Conservation (phyloP, 345 rosid genomes). For the Gossypium longicalyx region DNA sequence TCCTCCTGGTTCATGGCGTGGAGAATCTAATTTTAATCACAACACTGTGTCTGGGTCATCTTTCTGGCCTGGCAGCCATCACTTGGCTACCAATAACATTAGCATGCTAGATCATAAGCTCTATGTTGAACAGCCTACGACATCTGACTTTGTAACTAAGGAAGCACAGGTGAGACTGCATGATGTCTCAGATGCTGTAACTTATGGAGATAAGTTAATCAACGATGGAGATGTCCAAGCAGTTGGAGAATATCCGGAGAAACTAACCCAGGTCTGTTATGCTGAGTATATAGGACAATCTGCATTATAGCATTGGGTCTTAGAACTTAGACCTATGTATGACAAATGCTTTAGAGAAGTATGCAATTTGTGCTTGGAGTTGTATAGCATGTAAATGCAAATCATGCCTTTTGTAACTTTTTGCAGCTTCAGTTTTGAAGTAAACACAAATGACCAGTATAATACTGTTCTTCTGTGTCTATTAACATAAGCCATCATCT, state of each 20-base stretch:
- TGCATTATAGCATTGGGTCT: conserved; percentile 3
- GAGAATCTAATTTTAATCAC: conserved; percentile 29
- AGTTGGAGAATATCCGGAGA: conserved; percentile 22
- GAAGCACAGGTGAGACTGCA: conserved; percentile 31
- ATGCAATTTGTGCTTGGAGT: neutral
- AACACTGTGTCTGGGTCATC: conserved; percentile 24
- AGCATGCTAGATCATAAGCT: conserved; percentile 26
- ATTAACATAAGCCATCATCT: neutral
- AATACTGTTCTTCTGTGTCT: neutral
- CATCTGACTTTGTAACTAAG: conserved; percentile 29
- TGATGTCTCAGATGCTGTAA: conserved; percentile 21
- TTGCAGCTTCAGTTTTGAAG: neutral
- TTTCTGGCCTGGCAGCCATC: conserved; percentile 28
- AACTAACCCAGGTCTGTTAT: conserved; percentile 24
- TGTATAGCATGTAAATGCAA: neutral
- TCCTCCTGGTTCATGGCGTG: conserved; percentile 23
- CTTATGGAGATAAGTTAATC: conserved; percentile 23
- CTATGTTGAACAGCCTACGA: conserved; percentile 23
- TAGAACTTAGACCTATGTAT: neutral
- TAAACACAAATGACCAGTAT: neutral
- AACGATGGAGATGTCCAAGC: conserved; percentile 17
- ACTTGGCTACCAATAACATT: conserved; percentile 19
- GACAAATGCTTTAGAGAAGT: neutral
- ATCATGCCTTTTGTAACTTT: neutral
- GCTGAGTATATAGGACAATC: neutral